Evolutionary conservation across 805 yeast genomes (phyloP).

Genomic region (Candida piceae): DNA sequence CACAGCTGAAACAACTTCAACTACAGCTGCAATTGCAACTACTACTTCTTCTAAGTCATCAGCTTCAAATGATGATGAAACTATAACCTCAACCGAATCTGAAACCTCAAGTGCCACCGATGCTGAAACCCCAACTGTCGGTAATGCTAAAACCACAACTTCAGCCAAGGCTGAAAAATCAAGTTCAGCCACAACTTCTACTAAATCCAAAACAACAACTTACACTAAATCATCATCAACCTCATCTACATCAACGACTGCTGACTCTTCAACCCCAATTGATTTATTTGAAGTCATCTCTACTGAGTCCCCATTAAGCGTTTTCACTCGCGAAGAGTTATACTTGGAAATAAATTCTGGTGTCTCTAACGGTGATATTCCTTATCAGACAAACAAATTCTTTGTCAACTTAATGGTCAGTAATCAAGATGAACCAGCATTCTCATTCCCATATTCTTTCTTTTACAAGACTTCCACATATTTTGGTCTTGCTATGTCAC

Average conservation of each 20-base stretch:
- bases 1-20: background rate
- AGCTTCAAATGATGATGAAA: too few species aligned
- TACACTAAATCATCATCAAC: background rate
- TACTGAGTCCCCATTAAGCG: slow-evolving; percentile 37
- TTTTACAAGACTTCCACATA: slow-evolving; percentile 39
- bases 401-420: slow-evolving; percentile 60
- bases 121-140: too few species aligned
- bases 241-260: slow-evolving; percentile 8
- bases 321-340: slow-evolving; percentile 40
- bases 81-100: too few species aligned
- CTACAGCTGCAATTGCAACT: slow-evolving; percentile 2
- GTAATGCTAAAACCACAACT: too few species aligned
- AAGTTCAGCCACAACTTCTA: background rate
- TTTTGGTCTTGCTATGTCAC: slow-evolving; percentile 61
- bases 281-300: slow-evolving; percentile 45
- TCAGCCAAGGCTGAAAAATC: too few species aligned
- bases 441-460: slow-evolving; percentile 62
- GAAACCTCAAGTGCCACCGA: too few species aligned
- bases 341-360: slow-evolving; percentile 43
- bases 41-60: too few species aligned
- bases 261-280: slow-evolving; percentile 25
- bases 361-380: slow-evolving; percentile 37
- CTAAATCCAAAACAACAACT: background rate
- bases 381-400: slow-evolving; percentile 72
- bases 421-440: slow-evolving; percentile 48